Evolutionary conservation across 768 basidiomycete species (phyloP).

Genomic region (Naganishia kalamii): DNA sequence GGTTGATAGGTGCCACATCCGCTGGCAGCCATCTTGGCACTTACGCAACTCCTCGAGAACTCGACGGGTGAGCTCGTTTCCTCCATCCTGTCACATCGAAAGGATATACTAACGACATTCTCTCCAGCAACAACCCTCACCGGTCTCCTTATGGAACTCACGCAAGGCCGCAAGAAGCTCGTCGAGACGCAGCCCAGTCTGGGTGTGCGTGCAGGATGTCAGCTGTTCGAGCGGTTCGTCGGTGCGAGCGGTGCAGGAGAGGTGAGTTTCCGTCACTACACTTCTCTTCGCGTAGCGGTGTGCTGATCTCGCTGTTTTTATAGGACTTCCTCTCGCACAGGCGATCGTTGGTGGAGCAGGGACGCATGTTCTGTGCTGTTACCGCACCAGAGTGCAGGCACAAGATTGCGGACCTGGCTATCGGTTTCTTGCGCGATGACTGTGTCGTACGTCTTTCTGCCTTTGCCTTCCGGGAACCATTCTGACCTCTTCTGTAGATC

Average conservation of each 20-base stretch:
- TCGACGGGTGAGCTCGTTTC: slow-evolving; percentile 59
- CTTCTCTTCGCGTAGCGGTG: not conserved
- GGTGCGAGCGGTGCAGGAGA: slow-evolving; percentile 37
- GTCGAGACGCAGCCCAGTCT: slow-evolving; percentile 41
- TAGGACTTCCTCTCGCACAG: slow-evolving; percentile 82
- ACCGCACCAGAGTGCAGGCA: slow-evolving; percentile 78
- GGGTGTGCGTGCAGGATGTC: slow-evolving; percentile 46
- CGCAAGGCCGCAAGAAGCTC: slow-evolving; percentile 66
- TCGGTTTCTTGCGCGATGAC: slow-evolving; percentile 90
- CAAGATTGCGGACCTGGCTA: slow-evolving; percentile 81
- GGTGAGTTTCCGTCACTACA: slow-evolving; percentile 25
- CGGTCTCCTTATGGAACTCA: slow-evolving; percentile 60
- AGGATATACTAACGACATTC: not conserved
- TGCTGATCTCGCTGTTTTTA: not conserved
- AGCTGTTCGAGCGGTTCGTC: slow-evolving; percentile 46
- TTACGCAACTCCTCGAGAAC: slow-evolving; percentile 71
- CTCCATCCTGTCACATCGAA: not conserved
- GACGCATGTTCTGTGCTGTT: slow-evolving; percentile 61
- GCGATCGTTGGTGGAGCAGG: slow-evolving; percentile 72
- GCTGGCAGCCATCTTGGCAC: slow-evolving; percentile 76
- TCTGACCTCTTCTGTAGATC: slow-evolving; percentile 55
- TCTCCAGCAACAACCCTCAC: slow-evolving; percentile 38
- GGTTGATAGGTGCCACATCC: slow-evolving; percentile 51
- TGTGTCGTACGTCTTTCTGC: slow-evolving; percentile 52
- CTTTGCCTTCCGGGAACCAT: not conserved